Evolutionary conservation across 2,329 filamentous ascomycete genomes (phyloP).

Genomic region (Paecilomyces sp.): DNA sequence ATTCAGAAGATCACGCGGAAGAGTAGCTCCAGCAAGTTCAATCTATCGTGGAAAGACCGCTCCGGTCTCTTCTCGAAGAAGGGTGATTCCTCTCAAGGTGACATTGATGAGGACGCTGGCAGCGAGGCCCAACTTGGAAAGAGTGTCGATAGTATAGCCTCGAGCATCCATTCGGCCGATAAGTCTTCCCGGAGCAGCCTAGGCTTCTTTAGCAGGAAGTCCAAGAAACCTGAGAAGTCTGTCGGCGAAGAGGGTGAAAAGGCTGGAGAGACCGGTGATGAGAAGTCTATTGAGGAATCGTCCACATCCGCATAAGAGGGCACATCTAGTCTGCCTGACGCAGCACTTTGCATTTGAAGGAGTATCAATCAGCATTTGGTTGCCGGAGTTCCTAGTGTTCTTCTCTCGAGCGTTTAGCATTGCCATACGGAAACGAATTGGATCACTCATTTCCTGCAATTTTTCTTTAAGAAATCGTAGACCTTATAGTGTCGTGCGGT

Average conservation of each 20-base stretch:
- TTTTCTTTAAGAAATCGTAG: background rate
- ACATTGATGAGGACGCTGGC: constrained; percentile 37
- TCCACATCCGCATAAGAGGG: constrained; percentile 6
- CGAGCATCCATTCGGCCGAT: constrained; percentile 35
- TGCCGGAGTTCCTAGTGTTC: background rate
- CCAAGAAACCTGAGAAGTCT: constrained; percentile 35
- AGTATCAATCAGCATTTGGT: background rate
- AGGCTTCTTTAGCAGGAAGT: constrained; percentile 43
- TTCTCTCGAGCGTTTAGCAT: background rate
- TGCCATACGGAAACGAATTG: background rate
- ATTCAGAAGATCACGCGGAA: constrained; percentile 47
- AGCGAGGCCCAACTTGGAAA: constrained; percentile 36
- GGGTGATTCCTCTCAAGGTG: constrained; percentile 34
- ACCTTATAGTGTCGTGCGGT: too few species aligned
- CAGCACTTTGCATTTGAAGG: background rate
- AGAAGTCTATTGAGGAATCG: constrained; percentile 30
- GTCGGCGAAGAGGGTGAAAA: constrained; percentile 37
- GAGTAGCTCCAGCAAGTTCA: constrained; percentile 45
- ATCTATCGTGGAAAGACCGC: constrained; percentile 45
- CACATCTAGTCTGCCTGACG: background rate
- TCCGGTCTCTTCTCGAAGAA: constrained; percentile 41
- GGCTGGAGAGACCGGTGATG: constrained; percentile 37
- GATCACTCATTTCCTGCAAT: background rate
- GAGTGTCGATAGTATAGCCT: constrained; percentile 35
- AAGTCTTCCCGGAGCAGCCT: constrained; percentile 37